These are phyloP conservation scores for Cryptococcus sp. DNA, from an alignment of 1,284 basidiomycete genomes.

Conservation along the genomic window DNA sequence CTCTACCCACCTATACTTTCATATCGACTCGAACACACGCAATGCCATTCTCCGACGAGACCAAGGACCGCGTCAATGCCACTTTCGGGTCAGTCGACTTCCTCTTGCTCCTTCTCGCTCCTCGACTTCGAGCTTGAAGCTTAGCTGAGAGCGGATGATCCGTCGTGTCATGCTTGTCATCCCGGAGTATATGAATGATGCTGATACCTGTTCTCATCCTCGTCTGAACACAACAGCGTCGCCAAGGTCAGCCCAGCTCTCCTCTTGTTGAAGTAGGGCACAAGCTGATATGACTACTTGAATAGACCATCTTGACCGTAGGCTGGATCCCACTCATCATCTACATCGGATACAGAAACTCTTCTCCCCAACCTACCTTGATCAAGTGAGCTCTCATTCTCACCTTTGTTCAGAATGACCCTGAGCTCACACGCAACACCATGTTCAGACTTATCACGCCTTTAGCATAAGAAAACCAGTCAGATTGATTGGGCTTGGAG, in stretches of 20 bases:
- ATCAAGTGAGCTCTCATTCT: constrained; percentile 69
- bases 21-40: not conserved
- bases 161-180: not conserved
- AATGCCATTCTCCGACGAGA: constrained; percentile 54
- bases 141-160: not conserved
- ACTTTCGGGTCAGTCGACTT: constrained; percentile 44
- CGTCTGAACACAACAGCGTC: constrained; percentile 18
- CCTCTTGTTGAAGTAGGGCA: not conserved
- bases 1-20: no score
- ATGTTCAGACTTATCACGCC: constrained; percentile 76
- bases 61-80: constrained; percentile 53
- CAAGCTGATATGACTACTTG: not conserved
- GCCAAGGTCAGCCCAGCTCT: constrained; percentile 35
- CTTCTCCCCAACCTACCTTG: constrained; percentile 85
- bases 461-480: constrained; percentile 62
- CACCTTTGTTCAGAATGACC: not conserved
- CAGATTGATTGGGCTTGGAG: not conserved
- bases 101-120: not conserved
- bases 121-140: not conserved
- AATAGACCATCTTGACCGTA: constrained; percentile 80
- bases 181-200: not conserved
- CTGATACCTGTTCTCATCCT: not conserved
- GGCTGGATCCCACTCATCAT: constrained; percentile 93
- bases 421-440: not conserved
- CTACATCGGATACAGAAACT: constrained; percentile 84